Percentiles rank a stretch among this genome's conserved stretches.
These are phyloP conservation scores for Aspergillus hancockii DNA, from an alignment of 495 filamentous ascomycete genomes.

Conservation along the genomic window DNA sequence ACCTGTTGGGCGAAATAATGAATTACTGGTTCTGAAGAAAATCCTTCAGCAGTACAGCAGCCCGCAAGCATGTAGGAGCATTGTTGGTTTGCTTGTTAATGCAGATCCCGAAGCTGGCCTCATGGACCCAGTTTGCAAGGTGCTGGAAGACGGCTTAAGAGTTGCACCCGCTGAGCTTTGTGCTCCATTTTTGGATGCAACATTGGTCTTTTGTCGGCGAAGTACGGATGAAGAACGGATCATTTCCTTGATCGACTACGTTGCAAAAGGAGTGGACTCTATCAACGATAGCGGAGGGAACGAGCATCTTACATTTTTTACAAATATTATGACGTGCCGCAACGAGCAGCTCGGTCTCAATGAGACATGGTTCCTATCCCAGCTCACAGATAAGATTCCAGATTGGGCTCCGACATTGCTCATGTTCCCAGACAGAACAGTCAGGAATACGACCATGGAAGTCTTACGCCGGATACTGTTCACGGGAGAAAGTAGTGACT, in stretches of 20 bases:
- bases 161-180: conserved; percentile 57
- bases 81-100: conserved; percentile 44
- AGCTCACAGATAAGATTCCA: conserved; percentile 55
- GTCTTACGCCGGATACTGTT: conserved; percentile 61
- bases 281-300: conserved; percentile 56
- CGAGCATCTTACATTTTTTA: conserved; percentile 63
- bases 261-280: conserved; percentile 56
- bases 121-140: conserved; percentile 43
- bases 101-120: conserved; percentile 47
- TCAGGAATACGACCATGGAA: conserved; percentile 55
- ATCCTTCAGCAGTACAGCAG: conserved; percentile 42
- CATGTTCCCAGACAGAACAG: conserved; percentile 56
- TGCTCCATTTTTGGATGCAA: conserved; percentile 53
- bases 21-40: conserved; percentile 44
- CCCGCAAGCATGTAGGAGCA: conserved; percentile 32
- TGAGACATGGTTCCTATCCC: conserved; percentile 36
- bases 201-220: conserved; percentile 49
- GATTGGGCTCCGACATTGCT: conserved; percentile 70
- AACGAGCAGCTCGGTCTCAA: conserved; percentile 42
- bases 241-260: conserved; percentile 46
- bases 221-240: conserved; percentile 41
- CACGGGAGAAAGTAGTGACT: conserved; percentile 32
- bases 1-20: conserved; percentile 31
- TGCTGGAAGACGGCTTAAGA: conserved; percentile 53
- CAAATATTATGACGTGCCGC: conserved; percentile 35